phyloP scores from a whole-genome alignment of 441 rosid species.

The Arabidopsis hybrid region DNA sequence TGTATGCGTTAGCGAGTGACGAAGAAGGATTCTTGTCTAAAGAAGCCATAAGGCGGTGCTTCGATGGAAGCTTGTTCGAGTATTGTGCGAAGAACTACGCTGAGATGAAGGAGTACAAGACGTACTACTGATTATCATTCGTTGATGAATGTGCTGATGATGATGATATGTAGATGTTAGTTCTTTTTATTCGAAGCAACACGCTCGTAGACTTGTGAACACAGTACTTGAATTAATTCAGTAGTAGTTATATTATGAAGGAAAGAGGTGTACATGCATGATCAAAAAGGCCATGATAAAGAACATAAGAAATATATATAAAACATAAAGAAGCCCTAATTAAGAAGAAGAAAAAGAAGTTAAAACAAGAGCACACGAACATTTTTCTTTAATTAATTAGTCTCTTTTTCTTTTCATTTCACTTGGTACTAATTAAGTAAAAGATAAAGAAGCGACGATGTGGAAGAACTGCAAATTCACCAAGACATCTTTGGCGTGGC shows the following conservation, averaged over 20 bases:
- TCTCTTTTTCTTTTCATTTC: neutral
- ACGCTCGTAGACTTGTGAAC: conserved; percentile 5
- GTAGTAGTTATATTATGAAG: neutral
- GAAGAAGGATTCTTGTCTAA: conserved; percentile 49
- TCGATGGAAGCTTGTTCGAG: conserved; percentile 54
- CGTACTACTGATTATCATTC: conserved; percentile 24
- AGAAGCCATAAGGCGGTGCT: conserved; percentile 53
- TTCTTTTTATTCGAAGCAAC: conserved; percentile 1
- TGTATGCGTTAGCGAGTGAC: conserved; percentile 49
- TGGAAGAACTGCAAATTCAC: conserved; percentile 87
- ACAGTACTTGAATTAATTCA: neutral
- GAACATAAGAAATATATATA: neutral
- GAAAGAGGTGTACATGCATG: conserved; percentile 18
- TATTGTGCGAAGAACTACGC: conserved; percentile 45
- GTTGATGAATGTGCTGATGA: neutral
- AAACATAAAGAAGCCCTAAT: neutral
- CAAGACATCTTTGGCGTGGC: conserved; percentile 77
- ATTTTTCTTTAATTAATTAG: conserved; percentile 11
- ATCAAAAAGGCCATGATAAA: conserved; percentile 9
- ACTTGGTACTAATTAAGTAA: conserved; percentile 42
- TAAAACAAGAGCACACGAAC: conserved; percentile 24
- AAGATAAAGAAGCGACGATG: conserved; percentile 84
- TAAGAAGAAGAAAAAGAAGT: neutral
- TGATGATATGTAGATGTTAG: neutral
- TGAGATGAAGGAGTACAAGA: conserved; percentile 25